Conservation (phyloP, 345 rosid species). For the Citrus hindsii region DNA sequence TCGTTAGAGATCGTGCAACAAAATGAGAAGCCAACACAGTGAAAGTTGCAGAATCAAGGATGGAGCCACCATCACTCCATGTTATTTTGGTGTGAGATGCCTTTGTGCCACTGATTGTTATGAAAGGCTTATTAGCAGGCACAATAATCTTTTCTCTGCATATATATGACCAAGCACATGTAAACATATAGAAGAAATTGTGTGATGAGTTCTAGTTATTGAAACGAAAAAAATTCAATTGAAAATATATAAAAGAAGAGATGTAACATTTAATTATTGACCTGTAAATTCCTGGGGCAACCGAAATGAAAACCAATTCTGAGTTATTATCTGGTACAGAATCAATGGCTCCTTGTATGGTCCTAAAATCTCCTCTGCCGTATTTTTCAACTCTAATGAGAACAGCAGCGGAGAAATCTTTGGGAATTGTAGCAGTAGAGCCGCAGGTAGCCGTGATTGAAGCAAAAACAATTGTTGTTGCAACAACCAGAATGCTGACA, state of each 20-base stretch:
- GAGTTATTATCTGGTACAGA: slow-evolving; percentile 50
- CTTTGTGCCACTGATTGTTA: slow-evolving; percentile 63
- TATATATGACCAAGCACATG: neutral
- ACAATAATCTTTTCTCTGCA: slow-evolving; percentile 55
- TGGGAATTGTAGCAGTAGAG: neutral
- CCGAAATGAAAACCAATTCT: slow-evolving; percentile 46
- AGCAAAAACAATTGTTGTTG: slow-evolving; percentile 5
- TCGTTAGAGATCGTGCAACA: slow-evolving; percentile 57
- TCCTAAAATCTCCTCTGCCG: slow-evolving; percentile 61
- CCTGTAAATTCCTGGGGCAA: slow-evolving; percentile 78
- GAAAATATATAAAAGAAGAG: too few relatives aligned
- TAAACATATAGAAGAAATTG: too few relatives aligned
- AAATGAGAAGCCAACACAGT: slow-evolving; percentile 62
- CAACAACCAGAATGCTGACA: neutral
- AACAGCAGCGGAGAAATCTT: slow-evolving; percentile 34
- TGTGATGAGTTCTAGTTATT: too few relatives aligned
- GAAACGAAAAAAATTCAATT: too few relatives aligned
- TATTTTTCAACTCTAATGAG: slow-evolving; percentile 63
- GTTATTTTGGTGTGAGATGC: slow-evolving; percentile 42
- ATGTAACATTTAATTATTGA: slow-evolving; percentile 6
- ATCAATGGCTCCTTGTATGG: slow-evolving; percentile 68
- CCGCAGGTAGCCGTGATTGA: slow-evolving; percentile 15
- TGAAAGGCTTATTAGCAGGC: slow-evolving; percentile 68
- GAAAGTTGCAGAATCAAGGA: slow-evolving; percentile 50
- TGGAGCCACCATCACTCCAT: slow-evolving; percentile 25